phyloP scores from a whole-genome alignment of 306 rosid genomes.

The Begonia fuchsioides region DNA sequence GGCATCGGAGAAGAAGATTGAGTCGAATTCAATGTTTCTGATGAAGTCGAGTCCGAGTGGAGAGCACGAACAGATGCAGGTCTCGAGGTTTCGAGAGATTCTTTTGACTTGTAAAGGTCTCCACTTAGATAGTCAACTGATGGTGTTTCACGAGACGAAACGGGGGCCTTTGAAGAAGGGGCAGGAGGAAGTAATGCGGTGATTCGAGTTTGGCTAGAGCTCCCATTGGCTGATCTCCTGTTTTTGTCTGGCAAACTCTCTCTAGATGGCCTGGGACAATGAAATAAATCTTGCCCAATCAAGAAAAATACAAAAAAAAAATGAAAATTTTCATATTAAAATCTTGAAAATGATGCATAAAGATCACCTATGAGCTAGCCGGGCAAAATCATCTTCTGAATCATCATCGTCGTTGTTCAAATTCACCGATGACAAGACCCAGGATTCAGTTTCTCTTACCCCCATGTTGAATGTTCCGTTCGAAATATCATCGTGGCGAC shows the following conservation, averaged over 20 bases:
- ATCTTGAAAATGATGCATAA: too few species aligned
- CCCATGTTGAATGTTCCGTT: constrained; percentile 32
- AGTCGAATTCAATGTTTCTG: too few species aligned
- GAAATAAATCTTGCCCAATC: not conserved
- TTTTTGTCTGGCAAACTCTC: constrained; percentile 28
- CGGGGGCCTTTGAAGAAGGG: constrained; percentile 56
- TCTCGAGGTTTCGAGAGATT: constrained; percentile 21
- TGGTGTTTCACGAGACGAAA: constrained; percentile 25
- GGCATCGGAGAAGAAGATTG: constrained; percentile 24
- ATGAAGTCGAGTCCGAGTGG: constrained; percentile 26
- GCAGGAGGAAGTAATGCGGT: constrained; percentile 70
- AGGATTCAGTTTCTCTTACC: constrained; percentile 37
- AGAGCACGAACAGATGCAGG: constrained; percentile 25
- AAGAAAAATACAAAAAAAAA: too few species aligned
- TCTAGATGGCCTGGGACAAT: constrained; percentile 49
- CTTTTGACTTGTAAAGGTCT: constrained; percentile 57
- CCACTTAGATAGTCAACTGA: constrained; percentile 86
- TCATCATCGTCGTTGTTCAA: constrained; percentile 80
- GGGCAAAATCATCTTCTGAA: constrained; percentile 70
- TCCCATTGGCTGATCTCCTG: constrained; percentile 40
- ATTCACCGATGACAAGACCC: constrained; percentile 48
- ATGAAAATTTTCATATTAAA: too few species aligned
- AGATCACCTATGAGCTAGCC: constrained; percentile 62
- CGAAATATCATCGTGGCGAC: constrained; percentile 53
- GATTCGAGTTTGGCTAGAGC: constrained; percentile 12